Evolutionary conservation across 306 rosid species (phyloP), one percentile per base, ranked within the genome.

Genomic region (Citrullus mucosospermus): DNA sequence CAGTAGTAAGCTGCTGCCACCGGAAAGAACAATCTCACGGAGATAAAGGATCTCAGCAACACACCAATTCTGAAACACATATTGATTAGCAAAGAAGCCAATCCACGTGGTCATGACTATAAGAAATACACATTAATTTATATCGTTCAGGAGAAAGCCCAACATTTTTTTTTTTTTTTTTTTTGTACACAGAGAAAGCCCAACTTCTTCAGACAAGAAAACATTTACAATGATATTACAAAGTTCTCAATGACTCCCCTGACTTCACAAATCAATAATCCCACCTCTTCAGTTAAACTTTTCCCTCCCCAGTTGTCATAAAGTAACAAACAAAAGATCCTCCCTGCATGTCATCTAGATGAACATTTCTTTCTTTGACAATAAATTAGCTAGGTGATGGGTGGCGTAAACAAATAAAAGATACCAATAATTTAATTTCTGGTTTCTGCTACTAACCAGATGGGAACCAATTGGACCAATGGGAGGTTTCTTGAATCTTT

Each of bases 381-480:
- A 28, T 46, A 41, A 18, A 70, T 70, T 22, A 22, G 13, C 57
- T 20, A 28, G 56, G 13, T 11, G n/a, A 76, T 56, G 71, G 15
- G 56, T 56, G 71, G 15, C 9, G n/a, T 28, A 76, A 17, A 20
- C 11, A 41, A 38, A 25, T 53, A 51, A 10, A 41, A 65, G 50
- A 6, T 39, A 14, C 12, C 44, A 76, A 66, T 67, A 53, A 78
- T 50, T 68, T 69, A 39, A 75, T 71, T 73, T 74, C 70, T 38
- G 55, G 71, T 71, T 76, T 74, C 70, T 38, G 55, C 67, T 78
- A 86, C 85, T 68, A 55, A 88, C 98, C 98, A 92, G 67, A 83
- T 92, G 97, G 72, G 90, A 82, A 60, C 98, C 98, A 79, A 95
- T 88, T 72, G 96, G 98, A 82, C 98, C 97, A 85, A 95, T 88